A percentile compares a stretch with the other conserved stretches of the same genome.
phyloP scores from a whole-genome alignment of 2,329 filamentous ascomycete genomes.

The Tolypocladium capitatum region DNA sequence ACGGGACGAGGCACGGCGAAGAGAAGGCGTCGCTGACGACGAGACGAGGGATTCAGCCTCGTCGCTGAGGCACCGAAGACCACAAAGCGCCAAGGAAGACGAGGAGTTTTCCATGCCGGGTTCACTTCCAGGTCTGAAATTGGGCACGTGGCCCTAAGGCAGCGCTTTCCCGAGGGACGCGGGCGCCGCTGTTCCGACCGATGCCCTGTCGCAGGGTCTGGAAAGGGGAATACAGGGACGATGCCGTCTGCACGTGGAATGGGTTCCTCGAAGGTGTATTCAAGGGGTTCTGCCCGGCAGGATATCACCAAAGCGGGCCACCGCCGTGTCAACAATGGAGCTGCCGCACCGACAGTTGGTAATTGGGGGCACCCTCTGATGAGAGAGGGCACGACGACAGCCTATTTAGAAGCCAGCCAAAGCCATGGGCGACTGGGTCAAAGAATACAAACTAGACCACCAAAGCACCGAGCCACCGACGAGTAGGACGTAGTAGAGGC shows the following conservation, averaged over 20 bases:
- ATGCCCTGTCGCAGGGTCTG: not conserved
- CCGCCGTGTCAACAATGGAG: not conserved
- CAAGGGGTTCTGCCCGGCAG: not conserved
- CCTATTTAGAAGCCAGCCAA: slow-evolving; percentile 13
- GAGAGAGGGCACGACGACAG: not conserved
- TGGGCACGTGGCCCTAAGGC: slow-evolving; percentile 12
- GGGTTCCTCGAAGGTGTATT: not conserved
- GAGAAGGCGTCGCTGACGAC: slow-evolving; percentile 32
- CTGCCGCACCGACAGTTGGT: not conserved
- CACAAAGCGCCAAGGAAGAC: slow-evolving; percentile 18
- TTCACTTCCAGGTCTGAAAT: slow-evolving; percentile 26
- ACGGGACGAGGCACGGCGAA: slow-evolving; percentile 33
- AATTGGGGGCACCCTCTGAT: not conserved
- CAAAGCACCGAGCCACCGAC: slow-evolving; percentile 59
- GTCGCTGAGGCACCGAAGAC: slow-evolving; percentile 25
- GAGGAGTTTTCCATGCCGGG: slow-evolving; percentile 33
- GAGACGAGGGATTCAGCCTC: slow-evolving; percentile 21
- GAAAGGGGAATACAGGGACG: not conserved
- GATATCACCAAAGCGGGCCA: not conserved
- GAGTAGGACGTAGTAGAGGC: slow-evolving; percentile 67
- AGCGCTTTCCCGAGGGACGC: not conserved
- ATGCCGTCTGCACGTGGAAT: not conserved
- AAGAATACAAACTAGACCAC: slow-evolving; percentile 53
- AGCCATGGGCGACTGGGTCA: slow-evolving; percentile 43
- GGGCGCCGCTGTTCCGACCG: not conserved